phyloP scores from a whole-genome alignment of 192 early-diverging fungal genomes.

The Coemansia sp. region DNA sequence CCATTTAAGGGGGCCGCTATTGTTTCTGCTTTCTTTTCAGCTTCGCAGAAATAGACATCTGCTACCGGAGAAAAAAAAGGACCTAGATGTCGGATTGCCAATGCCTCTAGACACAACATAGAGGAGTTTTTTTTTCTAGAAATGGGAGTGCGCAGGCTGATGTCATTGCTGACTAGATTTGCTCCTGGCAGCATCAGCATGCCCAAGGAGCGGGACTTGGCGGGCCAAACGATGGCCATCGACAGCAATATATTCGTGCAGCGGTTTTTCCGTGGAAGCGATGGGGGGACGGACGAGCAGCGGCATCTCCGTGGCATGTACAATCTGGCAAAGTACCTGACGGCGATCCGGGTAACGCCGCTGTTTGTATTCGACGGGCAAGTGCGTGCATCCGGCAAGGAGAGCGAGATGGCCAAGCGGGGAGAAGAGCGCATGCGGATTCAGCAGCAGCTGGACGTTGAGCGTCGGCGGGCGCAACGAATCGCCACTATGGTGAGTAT shows the following conservation, averaged over 20 bases:
- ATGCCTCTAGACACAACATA: background rate
- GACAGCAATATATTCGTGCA: slow-evolving; percentile 60
- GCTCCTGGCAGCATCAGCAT: slow-evolving; percentile 49
- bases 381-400: slow-evolving; percentile 54
- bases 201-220: slow-evolving; percentile 32
- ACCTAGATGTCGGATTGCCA: too few relatives aligned
- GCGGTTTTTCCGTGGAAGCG: slow-evolving; percentile 53
- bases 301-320: slow-evolving; percentile 64
- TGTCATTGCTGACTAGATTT: slow-evolving; percentile 52
- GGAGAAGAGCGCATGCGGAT: slow-evolving; percentile 13
- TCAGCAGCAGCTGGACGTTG: slow-evolving; percentile 15
- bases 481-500: slow-evolving; percentile 17
- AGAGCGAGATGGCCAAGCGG: slow-evolving; percentile 42
- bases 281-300: slow-evolving; percentile 38
- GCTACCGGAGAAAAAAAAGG: too few relatives aligned
- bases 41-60: too few relatives aligned
- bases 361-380: slow-evolving; percentile 71
- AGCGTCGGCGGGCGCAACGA: slow-evolving; percentile 18
- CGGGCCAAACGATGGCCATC: slow-evolving; percentile 51
- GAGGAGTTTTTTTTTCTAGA: too few relatives aligned
- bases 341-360: slow-evolving; percentile 56
- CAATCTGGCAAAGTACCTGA: slow-evolving; percentile 51
- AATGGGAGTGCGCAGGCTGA: slow-evolving; percentile 63
- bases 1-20: too few relatives aligned
- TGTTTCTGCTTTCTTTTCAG: too few relatives aligned